phyloP scores from a whole-genome alignment of 2,329 filamentous ascomycete species.

The Plenodomus tracheiphilus region DNA sequence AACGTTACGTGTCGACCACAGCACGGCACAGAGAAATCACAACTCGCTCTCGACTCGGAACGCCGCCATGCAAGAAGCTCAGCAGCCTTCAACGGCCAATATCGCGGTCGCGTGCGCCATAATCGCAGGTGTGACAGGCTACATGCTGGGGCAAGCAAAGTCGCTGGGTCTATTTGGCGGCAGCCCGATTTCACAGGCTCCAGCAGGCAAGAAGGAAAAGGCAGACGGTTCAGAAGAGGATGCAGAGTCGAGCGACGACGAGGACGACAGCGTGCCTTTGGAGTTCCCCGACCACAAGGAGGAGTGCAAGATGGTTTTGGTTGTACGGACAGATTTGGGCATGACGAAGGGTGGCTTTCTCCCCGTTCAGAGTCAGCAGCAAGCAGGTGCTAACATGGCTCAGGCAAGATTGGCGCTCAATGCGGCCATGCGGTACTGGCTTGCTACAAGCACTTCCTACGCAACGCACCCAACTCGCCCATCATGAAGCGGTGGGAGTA shows the following conservation, averaged over 20 bases:
- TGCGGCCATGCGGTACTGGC: conserved; percentile 94
- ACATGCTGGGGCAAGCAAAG: conserved; percentile 67
- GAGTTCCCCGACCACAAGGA: conserved; percentile 61
- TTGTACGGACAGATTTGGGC: conserved; percentile 89
- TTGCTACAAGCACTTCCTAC: conserved; percentile 84
- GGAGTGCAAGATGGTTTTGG: conserved; percentile 92
- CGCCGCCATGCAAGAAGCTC: conserved; percentile 37
- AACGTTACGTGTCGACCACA: too few relatives aligned
- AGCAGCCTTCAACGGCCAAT: conserved; percentile 58
- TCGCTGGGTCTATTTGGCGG: conserved; percentile 73
- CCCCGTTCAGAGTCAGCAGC: neutral
- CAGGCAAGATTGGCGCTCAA: conserved; percentile 96
- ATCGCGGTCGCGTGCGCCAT: conserved; percentile 75
- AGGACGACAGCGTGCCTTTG: conserved; percentile 40
- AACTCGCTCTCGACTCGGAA: too few relatives aligned
- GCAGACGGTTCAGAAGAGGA: conserved; percentile 27
- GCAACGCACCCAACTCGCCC: conserved; percentile 57
- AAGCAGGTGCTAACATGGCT: neutral
- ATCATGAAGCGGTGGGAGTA: conserved; percentile 84
- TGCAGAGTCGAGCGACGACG: conserved; percentile 35
- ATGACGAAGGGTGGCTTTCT: conserved; percentile 82
- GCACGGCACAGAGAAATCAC: too few relatives aligned
- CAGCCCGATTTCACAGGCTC: conserved; percentile 45
- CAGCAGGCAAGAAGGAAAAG: conserved; percentile 14
- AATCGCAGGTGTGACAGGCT: conserved; percentile 74